phyloP scores from a whole-genome alignment of 208 protist species.

The Jaenimonas drosophilae region DNA sequence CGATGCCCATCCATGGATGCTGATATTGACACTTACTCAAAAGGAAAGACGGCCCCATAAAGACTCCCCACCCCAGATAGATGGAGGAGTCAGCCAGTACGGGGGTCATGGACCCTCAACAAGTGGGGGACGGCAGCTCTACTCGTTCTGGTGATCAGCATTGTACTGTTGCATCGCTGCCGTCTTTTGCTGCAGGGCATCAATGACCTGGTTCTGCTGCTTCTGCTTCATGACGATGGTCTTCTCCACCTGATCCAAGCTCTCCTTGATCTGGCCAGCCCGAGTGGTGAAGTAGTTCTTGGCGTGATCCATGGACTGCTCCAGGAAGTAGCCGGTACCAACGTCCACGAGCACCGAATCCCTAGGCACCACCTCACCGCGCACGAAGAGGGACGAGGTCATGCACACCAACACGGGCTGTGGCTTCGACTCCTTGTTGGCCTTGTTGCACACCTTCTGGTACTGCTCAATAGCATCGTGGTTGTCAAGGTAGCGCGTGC shows the following conservation, averaged over 20 bases:
- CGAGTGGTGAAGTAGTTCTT: conserved; percentile 61
- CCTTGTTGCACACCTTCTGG: conserved; percentile 33
- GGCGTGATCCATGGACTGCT: conserved; percentile 62
- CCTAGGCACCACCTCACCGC: conserved; percentile 49
- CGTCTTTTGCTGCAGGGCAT: conserved; percentile 54
- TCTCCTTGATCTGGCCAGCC: conserved; percentile 70
- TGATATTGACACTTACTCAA: no score
- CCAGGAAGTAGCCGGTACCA: conserved; percentile 81
- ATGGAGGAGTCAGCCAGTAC: no score
- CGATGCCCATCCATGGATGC: no score
- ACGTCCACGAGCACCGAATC: conserved; percentile 79
- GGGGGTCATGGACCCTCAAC: background rate
- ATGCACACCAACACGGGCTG: conserved; percentile 76
- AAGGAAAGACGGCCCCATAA: no score
- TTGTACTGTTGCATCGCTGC: conserved; percentile 42
- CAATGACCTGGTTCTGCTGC: conserved; percentile 75
- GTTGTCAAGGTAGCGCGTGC: conserved; percentile 66
- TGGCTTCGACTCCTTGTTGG: conserved; percentile 7
- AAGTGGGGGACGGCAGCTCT: conserved; percentile 2
- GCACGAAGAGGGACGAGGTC: conserved; percentile 72
- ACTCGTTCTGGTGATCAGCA: conserved; percentile 9
- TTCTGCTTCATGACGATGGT: conserved; percentile 64
- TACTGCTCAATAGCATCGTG: conserved; percentile 65
- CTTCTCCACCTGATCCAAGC: conserved; percentile 66
- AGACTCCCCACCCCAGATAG: no score